A percentile compares a stretch with the other conserved stretches of the same genome.
phyloP scores from a whole-genome alignment of 352 stramenopile genomes.

The Phytopythium cucurbitacearum region DNA sequence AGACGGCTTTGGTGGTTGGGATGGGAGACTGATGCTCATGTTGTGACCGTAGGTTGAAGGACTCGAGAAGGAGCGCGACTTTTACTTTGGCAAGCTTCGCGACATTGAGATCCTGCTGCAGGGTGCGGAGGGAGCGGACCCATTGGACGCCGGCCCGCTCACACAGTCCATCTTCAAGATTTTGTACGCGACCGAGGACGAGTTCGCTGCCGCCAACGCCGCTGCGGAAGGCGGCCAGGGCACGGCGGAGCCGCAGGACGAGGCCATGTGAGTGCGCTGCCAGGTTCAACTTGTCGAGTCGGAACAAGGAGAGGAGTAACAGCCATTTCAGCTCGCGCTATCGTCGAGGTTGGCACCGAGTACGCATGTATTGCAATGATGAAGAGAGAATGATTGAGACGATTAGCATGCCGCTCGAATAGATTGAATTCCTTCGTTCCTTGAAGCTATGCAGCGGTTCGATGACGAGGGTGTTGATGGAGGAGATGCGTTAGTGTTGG shows the following conservation, averaged over 20 bases:
- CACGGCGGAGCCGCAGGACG: slow-evolving; percentile 41
- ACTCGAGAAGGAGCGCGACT: slow-evolving; percentile 95
- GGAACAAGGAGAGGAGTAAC: too few species aligned
- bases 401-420: too few species aligned
- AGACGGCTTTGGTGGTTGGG: not conserved
- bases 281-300: too few species aligned
- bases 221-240: slow-evolving; percentile 28
- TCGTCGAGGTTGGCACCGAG: too few species aligned
- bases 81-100: slow-evolving; percentile 99
- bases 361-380: too few species aligned
- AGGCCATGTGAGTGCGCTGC: slow-evolving; percentile 35
- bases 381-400: too few species aligned
- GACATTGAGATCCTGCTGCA: slow-evolving; percentile 97
- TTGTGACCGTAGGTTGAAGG: slow-evolving; percentile 66
- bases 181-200: slow-evolving; percentile 76
- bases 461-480: too few species aligned
- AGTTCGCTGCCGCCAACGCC: slow-evolving; percentile 16
- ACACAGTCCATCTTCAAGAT: slow-evolving; percentile 83
- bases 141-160: slow-evolving; percentile 28
- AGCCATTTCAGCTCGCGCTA: too few species aligned
- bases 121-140: slow-evolving; percentile 46
- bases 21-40: not conserved
- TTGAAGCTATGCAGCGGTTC: too few species aligned
- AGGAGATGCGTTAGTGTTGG: too few species aligned
- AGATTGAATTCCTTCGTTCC: too few species aligned